Percentiles rank a stretch among this genome's conserved stretches.
Evolutionary conservation across 305 asterid genomes (phyloP).

Genomic region (Caryopteris hybrid): DNA sequence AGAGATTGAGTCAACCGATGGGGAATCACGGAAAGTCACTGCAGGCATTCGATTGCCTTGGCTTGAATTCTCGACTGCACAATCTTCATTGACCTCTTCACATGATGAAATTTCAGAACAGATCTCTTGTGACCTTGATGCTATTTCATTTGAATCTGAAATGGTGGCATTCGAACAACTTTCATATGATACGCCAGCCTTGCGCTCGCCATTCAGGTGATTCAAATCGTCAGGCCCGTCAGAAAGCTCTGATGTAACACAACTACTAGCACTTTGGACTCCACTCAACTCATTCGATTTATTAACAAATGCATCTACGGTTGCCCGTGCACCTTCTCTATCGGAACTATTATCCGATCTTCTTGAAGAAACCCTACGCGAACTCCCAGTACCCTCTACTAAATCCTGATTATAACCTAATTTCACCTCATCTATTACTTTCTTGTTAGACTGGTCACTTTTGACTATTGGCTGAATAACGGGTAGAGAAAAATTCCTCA

Average conservation of each 20-base stretch:
- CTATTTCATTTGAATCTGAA: slow-evolving; percentile 16
- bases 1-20: slow-evolving; percentile 28
- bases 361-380: slow-evolving; percentile 17
- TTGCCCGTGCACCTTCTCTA: slow-evolving; percentile 2
- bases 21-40: slow-evolving; percentile 42
- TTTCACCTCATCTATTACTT: slow-evolving; percentile 19
- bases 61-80: slow-evolving; percentile 27
- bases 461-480: slow-evolving; percentile 64
- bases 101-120: slow-evolving; percentile 13
- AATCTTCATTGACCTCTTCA: slow-evolving; percentile 34
- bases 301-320: slow-evolving; percentile 11
- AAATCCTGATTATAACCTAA: slow-evolving; percentile 19
- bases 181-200: slow-evolving; percentile 14
- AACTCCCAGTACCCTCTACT: slow-evolving; percentile 4
- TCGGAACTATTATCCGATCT: not conserved
- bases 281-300: slow-evolving; percentile 21
- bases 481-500: slow-evolving; percentile 42
- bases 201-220: slow-evolving; percentile 30
- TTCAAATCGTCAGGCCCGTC: slow-evolving; percentile 40
- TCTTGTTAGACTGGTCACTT: slow-evolving; percentile 19
- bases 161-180: not conserved
- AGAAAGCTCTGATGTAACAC: slow-evolving; percentile 49
- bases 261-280: slow-evolving; percentile 46
- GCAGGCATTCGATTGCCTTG: slow-evolving; percentile 27
- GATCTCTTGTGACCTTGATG: not conserved